Evolutionary conservation across 192 early-diverging fungal species (phyloP), one percentile per base, ranked within the genome.

Genomic region (Coemansia sp.): DNA sequence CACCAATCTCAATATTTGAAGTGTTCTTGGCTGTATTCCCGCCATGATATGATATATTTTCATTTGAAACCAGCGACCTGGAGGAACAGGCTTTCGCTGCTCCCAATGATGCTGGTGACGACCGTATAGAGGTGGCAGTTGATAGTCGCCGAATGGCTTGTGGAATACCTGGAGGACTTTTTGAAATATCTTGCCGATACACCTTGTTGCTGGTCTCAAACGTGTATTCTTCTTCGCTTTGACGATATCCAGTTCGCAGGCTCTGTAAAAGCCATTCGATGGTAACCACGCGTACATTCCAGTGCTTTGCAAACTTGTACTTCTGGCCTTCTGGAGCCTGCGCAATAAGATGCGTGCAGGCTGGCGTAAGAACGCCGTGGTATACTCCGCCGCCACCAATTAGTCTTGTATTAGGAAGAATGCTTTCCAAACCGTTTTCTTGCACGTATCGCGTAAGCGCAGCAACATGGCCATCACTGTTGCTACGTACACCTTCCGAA

Each of bases 281-380:
- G 2, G 74, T 64, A 14, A 82, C 74, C 5, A 77, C 47, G 9
- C 56, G 58, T 21, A 77, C 26, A 19, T 52, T 52, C 67, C 74
- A 76, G 12, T 61, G 53, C 54, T 58, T 67, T 28, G 74, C 80
- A 65, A 71, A 82, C 71, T 56, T 64, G 68, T 64, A 82, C 48
- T 82, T 82, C 56, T 82, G 64, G 25, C 74, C 71, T 6, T 68
- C 28, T 0, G 64, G 60, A 2, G 49, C 48, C 7, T 32, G 54
- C 2, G 74, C 67, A 53, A 82, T 76, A 26, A 82, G 64, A 27
- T 82, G 80, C 16, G 80, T 77, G 68, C 80, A 82, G 1, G 59
- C 47, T n/a, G 49, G 54, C 0, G 69, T 77, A 30, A 82, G 60
- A 16, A 58, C 56, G 28, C 64, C 61, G 31, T 62, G 59, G 55